These are phyloP conservation scores for Chaetomiaceae sp. DNA, from an alignment of 2,329 filamentous ascomycete species.

Conservation along the genomic window DNA sequence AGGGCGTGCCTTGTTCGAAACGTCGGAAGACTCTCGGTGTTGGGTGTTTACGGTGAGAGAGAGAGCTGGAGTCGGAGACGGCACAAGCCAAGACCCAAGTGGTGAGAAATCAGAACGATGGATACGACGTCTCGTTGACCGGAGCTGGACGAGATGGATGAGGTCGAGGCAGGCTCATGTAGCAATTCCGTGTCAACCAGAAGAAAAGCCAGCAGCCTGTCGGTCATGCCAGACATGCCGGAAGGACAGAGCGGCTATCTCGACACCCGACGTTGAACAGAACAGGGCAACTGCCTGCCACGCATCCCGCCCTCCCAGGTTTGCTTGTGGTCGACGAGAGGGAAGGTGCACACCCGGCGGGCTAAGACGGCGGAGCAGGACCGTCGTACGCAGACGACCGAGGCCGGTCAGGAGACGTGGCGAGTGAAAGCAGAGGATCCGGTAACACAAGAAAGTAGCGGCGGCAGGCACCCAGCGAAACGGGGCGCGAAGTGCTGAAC, in stretches of 20 bases:
- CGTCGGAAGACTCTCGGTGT: not conserved
- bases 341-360: slow-evolving; percentile 2
- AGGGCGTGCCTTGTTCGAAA: not conserved
- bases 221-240: not conserved
- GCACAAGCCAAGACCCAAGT: not conserved
- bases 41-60: not conserved
- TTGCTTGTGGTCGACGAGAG: slow-evolving; percentile 3
- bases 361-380: not conserved
- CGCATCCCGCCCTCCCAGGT: not conserved
- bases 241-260: not conserved
- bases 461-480: slow-evolving; percentile 5
- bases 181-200: not conserved
- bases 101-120: not conserved
- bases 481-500: not conserved
- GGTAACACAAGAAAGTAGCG: slow-evolving; percentile 8
- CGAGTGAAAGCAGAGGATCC: not conserved
- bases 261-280: not conserved
- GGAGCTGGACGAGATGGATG: not conserved
- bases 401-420: slow-evolving; percentile 5
- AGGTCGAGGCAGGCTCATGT: slow-evolving; percentile 1
- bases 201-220: not conserved
- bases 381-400: slow-evolving; percentile 1
- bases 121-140: not conserved
- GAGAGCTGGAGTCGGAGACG: not conserved
- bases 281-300: slow-evolving; percentile 2